Base-by-base conservation (phyloP, 768 basidiomycete genomes). In the Agrocybe pediades region DNA sequence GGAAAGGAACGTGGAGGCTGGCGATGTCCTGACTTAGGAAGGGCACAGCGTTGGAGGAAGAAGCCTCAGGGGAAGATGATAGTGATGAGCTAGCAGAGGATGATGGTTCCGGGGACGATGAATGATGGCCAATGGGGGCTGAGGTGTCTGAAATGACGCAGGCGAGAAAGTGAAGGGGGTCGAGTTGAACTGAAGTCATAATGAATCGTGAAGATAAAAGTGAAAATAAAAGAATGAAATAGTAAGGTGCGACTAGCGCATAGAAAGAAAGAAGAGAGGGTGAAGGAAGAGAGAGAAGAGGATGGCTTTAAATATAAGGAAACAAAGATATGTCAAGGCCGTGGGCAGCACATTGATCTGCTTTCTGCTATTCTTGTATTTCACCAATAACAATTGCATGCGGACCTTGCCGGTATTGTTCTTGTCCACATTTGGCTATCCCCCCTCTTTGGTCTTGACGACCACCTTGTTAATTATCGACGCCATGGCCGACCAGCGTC, bases 401-500 rank as follows among this genome's bases (percentile, higher is more conserved):
- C 51, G 41, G 46, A 51, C 39, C 26, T 51, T 69, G 59, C 72
- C 71, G 66, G 66, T 71, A 71, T 74, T 74, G 72, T 74, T 65
- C 67, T 66, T 55, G 53, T 55, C 60, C 61, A 39, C 51, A 55
- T 66, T 56, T 59, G 62, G 66, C 19, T 17, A 21, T 26, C 24
- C 23, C 41, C 47, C 42, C 46, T 42, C 46, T 17, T 42, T 53
- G 46, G 25, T 54, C 57, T 54, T 55, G 54, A 48, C 46, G 27
- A 55, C 54, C 51, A 52, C 33, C 17, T 40, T 49, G 46, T 52
- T 54, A 36, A 41, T 49, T 51, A 45, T 51, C 58, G 47, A 33
- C 16, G 26, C 39, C 27, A 77, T 80, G 75, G 68, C 71, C 33
- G 80, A 84, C 57, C 76, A 84, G 54, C 78, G 79, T 52, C 80